Base-by-base conservation (phyloP, 768 basidiomycete genomes). In the Myochromella boudieri region DNA sequence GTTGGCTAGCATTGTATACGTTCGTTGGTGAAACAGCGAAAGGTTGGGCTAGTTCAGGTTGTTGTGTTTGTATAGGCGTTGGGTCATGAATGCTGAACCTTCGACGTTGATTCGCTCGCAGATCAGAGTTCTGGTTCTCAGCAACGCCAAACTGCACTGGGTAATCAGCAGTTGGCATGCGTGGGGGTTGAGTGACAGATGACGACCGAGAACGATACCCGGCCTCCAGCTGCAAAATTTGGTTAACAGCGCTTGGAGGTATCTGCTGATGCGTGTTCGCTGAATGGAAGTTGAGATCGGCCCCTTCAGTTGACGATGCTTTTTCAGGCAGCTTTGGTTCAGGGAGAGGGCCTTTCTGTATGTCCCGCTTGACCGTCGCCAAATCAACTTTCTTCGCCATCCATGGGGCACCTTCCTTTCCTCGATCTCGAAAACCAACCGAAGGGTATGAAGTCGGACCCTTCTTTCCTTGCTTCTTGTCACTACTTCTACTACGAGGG, bases 381-480 rank as follows among this genome's bases (percentile, higher is more conserved):
- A 31, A 18, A 25, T n/a, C 42, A 25, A 32, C 15, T 24, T 34
- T 46, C 20, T 56, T 52, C 33, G 41, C 42, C 47, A 49, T 44
- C 52, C 53, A 53, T 1, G 53, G 45, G 6, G 59, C 41, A 24
- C 48, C 44, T 6, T 66, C 62, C 49, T 71, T 71, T 34, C 65
- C 68, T 11, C 78, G 70, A 8, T 75, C 62, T 12, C 80, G 78
- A 34, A 78, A 66, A 28, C 78, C 77, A 8, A 75, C 60, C 18
- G 70, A 48, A 12, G 78, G 77, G 37, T 76, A 72, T 10, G 54
- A 52, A 11, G 31, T 21, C 39, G 58, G 56, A 1, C 29, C 17
- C 53, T 72, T 77, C 66, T 75, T 76, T 42, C 62, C 50, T 28
- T 70, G 64, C 44, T 72, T 76, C 41, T 69, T 71, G 49, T 71